Conservation (phyloP, 2,329 filamentous ascomycete species). For the Penicillium rolfsii region DNA sequence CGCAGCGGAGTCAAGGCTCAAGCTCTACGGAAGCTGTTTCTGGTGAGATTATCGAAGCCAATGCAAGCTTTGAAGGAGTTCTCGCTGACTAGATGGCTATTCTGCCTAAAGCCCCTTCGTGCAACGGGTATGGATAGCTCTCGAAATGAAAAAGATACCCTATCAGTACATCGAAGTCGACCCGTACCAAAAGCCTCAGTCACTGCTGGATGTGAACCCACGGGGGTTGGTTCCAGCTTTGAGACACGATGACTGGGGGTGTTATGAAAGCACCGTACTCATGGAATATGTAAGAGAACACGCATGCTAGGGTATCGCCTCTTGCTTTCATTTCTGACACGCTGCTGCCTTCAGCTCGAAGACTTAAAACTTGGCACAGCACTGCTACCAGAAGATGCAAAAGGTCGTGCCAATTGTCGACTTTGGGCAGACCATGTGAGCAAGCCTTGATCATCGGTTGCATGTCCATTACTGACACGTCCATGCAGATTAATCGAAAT, state of each 20-base stretch:
- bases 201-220: slow-evolving; percentile 74
- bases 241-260: slow-evolving; percentile 77
- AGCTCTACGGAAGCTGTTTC: slow-evolving; percentile 81
- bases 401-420: slow-evolving; percentile 71
- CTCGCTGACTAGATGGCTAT: slow-evolving; percentile 7
- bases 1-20: slow-evolving; percentile 69
- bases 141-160: slow-evolving; percentile 74
- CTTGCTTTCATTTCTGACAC: slow-evolving; percentile 1
- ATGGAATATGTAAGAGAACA: slow-evolving; percentile 72
- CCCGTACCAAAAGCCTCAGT: slow-evolving; percentile 72
- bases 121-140: slow-evolving; percentile 84
- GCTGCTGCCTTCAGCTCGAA: slow-evolving; percentile 61
- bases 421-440: slow-evolving; percentile 80
- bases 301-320: background rate
- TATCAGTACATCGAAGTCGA: slow-evolving; percentile 90
- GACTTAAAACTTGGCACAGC: slow-evolving; percentile 65
- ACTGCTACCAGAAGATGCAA: slow-evolving; percentile 65
- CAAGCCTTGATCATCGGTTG: background rate
- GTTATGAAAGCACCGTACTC: slow-evolving; percentile 78
- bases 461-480: slow-evolving; percentile 19
- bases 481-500: slow-evolving; percentile 69
- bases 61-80: too few species aligned
- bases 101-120: slow-evolving; percentile 71
- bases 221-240: slow-evolving; percentile 76
- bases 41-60: slow-evolving; percentile 57